Percentiles rank a stretch among this genome's conserved stretches.
Evolutionary conservation across 306 rosid species (phyloP).

Genomic region (Albizia julibrissin): DNA sequence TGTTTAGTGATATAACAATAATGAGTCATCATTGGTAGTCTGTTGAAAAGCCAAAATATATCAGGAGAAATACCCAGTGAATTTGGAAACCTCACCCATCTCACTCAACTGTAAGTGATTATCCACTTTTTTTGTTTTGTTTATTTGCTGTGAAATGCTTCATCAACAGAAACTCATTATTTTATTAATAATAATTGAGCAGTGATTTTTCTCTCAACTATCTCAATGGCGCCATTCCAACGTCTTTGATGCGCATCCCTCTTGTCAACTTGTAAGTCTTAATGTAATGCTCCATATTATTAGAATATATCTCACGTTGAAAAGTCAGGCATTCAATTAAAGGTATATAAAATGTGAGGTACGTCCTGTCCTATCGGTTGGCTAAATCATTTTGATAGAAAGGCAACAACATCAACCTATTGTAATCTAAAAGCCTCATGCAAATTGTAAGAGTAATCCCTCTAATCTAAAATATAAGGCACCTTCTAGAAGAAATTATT

Average conservation of each 20-base stretch:
- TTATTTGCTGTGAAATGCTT: not conserved
- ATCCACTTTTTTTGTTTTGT: not conserved
- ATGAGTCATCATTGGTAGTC: conserved; percentile 29
- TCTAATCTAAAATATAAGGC: too few relatives aligned
- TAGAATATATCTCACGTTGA: too few relatives aligned
- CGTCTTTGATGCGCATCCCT: conserved; percentile 42
- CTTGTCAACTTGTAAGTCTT: conserved; percentile 52
- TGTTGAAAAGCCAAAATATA: conserved; percentile 56
- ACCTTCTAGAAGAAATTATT: too few relatives aligned
- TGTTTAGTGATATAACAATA: not conserved
- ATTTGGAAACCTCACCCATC: conserved; percentile 61
- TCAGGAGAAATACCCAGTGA: conserved; percentile 57
- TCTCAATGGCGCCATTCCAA: conserved; percentile 60
- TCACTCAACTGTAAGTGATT: conserved; percentile 55
- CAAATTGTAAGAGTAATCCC: too few relatives aligned
- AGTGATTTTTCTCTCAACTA: conserved; percentile 68
- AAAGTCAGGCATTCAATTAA: too few relatives aligned
- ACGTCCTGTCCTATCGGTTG: too few relatives aligned
- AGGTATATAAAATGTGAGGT: too few relatives aligned
- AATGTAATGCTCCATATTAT: too few relatives aligned
- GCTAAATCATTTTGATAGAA: too few relatives aligned
- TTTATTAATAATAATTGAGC: conserved; percentile 7
- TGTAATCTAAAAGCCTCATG: too few relatives aligned
- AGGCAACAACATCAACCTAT: too few relatives aligned
- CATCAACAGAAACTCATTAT: not conserved